phyloP scores from a whole-genome alignment of 441 rosid genomes.

The Erodium chrysanthum region DNA sequence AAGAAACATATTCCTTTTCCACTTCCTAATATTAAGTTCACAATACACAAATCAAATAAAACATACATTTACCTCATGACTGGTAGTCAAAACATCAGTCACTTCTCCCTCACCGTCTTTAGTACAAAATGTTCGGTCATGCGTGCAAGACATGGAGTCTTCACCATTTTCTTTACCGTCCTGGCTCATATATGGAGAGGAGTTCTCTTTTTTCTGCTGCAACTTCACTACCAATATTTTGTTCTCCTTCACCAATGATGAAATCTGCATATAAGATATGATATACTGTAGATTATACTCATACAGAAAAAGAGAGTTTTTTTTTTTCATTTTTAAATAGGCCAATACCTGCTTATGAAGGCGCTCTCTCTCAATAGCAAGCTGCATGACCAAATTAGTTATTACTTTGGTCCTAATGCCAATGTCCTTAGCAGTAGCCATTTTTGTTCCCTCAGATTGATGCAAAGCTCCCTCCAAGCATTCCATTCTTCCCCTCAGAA shows the following conservation, averaged over 20 bases:
- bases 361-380: constrained; percentile 75
- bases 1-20: no score
- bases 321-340: background rate
- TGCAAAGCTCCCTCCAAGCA: constrained; percentile 52
- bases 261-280: constrained; percentile 36
- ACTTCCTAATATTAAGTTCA: no score
- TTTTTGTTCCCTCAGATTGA: constrained; percentile 62
- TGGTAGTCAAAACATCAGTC: constrained; percentile 19
- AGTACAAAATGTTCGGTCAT: constrained; percentile 16
- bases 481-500: constrained; percentile 55
- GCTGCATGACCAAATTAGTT: constrained; percentile 60
- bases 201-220: constrained; percentile 36
- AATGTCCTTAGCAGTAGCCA: constrained; percentile 58
- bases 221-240: constrained; percentile 42
- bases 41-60: background rate
- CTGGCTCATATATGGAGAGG: constrained; percentile 15
- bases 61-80: constrained; percentile 28
- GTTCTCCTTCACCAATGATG: constrained; percentile 50
- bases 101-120: constrained; percentile 25
- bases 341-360: constrained; percentile 66
- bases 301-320: no score
- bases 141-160: constrained; percentile 18
- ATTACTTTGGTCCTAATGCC: constrained; percentile 51
- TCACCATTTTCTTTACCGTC: constrained; percentile 16
- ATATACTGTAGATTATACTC: background rate